Evolutionary conservation across 352 stramenopile genomes (phyloP).

Genomic region (Globisporangium rhizosaccharum): DNA sequence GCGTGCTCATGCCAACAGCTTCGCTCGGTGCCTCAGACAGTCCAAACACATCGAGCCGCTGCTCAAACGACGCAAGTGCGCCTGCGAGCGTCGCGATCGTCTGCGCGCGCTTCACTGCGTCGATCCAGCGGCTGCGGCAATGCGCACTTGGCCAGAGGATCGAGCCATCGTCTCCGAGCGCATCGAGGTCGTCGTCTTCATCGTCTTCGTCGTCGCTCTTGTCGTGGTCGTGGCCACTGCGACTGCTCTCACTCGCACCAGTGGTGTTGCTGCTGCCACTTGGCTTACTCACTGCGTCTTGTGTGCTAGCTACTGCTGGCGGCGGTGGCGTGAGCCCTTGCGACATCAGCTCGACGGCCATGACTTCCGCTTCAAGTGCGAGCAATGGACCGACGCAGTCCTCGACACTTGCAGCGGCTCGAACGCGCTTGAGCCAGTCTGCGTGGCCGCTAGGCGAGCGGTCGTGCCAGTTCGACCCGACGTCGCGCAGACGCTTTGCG

Average conservation of each 20-base stretch:
- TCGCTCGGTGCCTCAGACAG: conserved; percentile 40
- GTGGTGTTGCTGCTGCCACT: neutral
- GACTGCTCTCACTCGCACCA: neutral
- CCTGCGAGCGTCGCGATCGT: conserved; percentile 55
- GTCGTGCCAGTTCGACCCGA: conserved; percentile 61
- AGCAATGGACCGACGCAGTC: conserved; percentile 44
- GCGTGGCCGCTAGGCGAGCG: conserved; percentile 23
- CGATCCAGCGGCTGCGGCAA: conserved; percentile 68
- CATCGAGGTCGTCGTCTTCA: conserved; percentile 71
- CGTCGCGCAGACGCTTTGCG: conserved; percentile 49
- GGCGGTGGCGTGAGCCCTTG: conserved; percentile 12
- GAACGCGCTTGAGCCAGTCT: conserved; percentile 48
- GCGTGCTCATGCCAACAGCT: conserved; percentile 37
- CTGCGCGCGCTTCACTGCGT: conserved; percentile 40
- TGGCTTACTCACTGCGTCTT: neutral
- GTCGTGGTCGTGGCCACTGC: conserved; percentile 31
- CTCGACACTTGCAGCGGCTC: conserved; percentile 24
- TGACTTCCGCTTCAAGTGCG: conserved; percentile 60
- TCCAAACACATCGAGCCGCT: conserved; percentile 62
- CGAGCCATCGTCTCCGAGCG: conserved; percentile 45
- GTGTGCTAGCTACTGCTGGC: neutral
- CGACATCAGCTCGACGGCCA: conserved; percentile 35
- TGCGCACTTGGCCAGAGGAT: conserved; percentile 69
- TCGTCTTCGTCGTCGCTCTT: conserved; percentile 72
- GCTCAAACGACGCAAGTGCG: conserved; percentile 56